A percentile compares a stretch with the other conserved stretches of the same genome.
Evolutionary conservation across 1,284 basidiomycete genomes (phyloP).

Genomic region (Leucoagaricus sp.): DNA sequence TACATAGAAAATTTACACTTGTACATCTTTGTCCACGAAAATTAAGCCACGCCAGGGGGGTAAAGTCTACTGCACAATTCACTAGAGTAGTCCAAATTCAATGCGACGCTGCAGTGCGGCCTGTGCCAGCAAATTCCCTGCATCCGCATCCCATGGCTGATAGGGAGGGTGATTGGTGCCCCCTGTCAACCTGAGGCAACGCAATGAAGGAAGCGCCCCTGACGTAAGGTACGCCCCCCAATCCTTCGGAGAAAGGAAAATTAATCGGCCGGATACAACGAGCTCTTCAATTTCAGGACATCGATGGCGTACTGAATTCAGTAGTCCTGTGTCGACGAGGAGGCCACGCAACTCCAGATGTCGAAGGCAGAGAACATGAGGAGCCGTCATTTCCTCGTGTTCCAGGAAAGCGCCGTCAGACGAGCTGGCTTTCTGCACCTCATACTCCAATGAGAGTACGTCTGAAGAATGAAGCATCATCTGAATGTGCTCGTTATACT

Average conservation of each 20-base stretch:
- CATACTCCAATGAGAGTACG: constrained; percentile 36
- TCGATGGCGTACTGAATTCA: constrained; percentile 34
- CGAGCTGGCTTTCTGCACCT: constrained; percentile 28
- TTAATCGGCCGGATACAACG: constrained; percentile 38
- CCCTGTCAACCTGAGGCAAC: constrained; percentile 36
- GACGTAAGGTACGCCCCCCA: constrained; percentile 43
- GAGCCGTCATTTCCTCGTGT: constrained; percentile 14
- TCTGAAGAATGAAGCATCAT: constrained; percentile 37
- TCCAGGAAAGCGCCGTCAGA: constrained; percentile 28
- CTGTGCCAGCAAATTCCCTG: constrained; percentile 15
- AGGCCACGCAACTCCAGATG: constrained; percentile 40
- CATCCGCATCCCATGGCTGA: constrained; percentile 33
- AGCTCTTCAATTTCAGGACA: constrained; percentile 44
- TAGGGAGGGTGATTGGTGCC: constrained; percentile 43
- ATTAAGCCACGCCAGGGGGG: neutral
- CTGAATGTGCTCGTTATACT: constrained; percentile 41
- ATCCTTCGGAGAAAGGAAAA: constrained; percentile 35
- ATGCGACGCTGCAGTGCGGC: neutral
- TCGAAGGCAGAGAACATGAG: constrained; percentile 27
- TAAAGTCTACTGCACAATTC: neutral
- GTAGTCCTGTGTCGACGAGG: constrained; percentile 35
- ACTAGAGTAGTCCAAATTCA: neutral
- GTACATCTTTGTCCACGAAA: neutral
- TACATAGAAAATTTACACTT: neutral
- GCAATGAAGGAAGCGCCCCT: constrained; percentile 34